A percentile compares a stretch with the other conserved stretches of the same genome.
Conservation (phyloP, 1,139 yeast genomes). For the Saccharomyces pastorianus region DNA sequence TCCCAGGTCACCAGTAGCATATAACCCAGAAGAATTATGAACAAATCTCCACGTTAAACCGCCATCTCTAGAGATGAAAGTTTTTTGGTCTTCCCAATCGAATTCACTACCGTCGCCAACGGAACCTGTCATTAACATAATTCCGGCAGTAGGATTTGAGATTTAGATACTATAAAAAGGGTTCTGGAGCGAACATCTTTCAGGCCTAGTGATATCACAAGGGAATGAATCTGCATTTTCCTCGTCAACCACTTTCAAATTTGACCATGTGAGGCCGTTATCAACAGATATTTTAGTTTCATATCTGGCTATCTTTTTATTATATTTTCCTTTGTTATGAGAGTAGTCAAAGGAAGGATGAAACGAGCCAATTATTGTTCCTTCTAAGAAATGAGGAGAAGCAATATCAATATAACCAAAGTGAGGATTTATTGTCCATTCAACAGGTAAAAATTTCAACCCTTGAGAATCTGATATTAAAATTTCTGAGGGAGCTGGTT, state of each 20-base stretch:
- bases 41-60: constrained; percentile 51
- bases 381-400: constrained; percentile 11
- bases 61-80: constrained; percentile 5
- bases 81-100: not conserved
- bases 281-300: constrained; percentile 48
- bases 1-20: constrained; percentile 74
- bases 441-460: constrained; percentile 17
- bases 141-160: constrained; percentile 69
- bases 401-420: constrained; percentile 7
- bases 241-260: constrained; percentile 41
- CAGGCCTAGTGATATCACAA: constrained; percentile 54
- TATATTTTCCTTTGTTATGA: not conserved
- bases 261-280: constrained; percentile 59
- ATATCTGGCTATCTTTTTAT: constrained; percentile 7
- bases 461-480: constrained; percentile 28
- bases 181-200: constrained; percentile 38
- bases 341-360: not conserved
- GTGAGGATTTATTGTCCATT: constrained; percentile 7
- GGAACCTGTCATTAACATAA: constrained; percentile 57
- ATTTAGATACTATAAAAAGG: constrained; percentile 14
- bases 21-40: constrained; percentile 46
- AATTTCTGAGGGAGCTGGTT: constrained; percentile 9
- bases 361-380: constrained; percentile 13
- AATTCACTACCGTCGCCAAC: constrained; percentile 35
- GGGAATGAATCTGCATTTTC: constrained; percentile 39